Percentiles rank a stretch among this genome's conserved stretches.
Conservation (phyloP, 441 rosid genomes). For the Macaranga tanarius region DNA sequence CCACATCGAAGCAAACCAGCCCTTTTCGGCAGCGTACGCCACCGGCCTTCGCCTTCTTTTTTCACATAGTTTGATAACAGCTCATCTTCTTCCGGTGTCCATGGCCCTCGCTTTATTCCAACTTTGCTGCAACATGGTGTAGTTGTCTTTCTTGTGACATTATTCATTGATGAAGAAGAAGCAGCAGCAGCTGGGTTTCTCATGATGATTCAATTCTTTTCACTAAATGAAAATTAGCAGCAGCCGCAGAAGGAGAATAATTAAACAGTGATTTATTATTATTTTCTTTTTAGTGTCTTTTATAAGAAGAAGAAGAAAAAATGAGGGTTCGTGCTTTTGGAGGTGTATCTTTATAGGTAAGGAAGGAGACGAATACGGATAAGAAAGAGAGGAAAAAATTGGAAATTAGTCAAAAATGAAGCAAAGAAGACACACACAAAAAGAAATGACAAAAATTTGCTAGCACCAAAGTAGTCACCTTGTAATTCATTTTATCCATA, state of each 20-base stretch:
- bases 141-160: neutral
- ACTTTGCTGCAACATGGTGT: constrained; percentile 50
- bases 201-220: neutral
- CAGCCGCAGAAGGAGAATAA: neutral
- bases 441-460: no score
- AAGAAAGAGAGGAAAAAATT: no score
- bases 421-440: no score
- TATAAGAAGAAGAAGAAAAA: no score
- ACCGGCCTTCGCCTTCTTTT: constrained; percentile 62
- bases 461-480: no score
- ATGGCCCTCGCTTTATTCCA: constrained; percentile 70
- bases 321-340: no score
- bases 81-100: constrained; percentile 70
- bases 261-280: no score
- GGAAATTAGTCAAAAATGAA: no score
- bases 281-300: no score
- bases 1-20: constrained; percentile 74
- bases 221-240: neutral
- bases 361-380: no score
- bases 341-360: no score
- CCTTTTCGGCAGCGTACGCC: constrained; percentile 68
- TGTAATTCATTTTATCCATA: no score
- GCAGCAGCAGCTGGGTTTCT: constrained; percentile 8
- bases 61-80: constrained; percentile 49
- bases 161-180: neutral